These are phyloP conservation scores for Isochrysis galbana DNA, from an alignment of 78 protist species.

Conservation along the genomic window DNA sequence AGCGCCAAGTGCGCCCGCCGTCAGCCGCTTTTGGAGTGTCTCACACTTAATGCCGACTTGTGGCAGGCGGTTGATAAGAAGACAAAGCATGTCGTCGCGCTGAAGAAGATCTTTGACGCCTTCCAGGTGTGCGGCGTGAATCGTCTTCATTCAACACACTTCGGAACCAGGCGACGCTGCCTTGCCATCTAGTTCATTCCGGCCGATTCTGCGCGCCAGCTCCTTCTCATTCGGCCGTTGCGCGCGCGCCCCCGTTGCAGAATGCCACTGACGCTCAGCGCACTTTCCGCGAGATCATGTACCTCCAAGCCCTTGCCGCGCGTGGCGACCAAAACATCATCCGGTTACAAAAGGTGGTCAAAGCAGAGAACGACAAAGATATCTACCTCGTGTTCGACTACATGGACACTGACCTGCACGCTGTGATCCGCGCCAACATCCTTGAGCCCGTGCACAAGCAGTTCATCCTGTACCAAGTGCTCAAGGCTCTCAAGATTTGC, in stretches of 20 bases:
- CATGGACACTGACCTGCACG: conserved; percentile 93
- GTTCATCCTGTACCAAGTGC: conserved; percentile 91
- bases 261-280: conserved; percentile 99
- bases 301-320: conserved; percentile 71
- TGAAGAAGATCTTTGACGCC: conserved; percentile 98
- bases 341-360: conserved; percentile 79
- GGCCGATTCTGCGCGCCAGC: too few relatives aligned
- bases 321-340: conserved; percentile 89
- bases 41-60: too few relatives aligned
- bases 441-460: conserved; percentile 95
- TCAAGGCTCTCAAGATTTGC: conserved; percentile 88
- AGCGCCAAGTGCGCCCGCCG: too few relatives aligned
- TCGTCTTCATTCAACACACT: neutral
- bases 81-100: conserved; percentile 78
- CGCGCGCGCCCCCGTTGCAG: too few relatives aligned
- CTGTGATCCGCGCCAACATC: conserved; percentile 95
- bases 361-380: conserved; percentile 95
- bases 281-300: conserved; percentile 96
- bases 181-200: too few relatives aligned
- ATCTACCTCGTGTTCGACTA: conserved; percentile 95
- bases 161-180: too few relatives aligned
- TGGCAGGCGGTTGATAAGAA: neutral
- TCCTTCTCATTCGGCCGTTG: too few relatives aligned
- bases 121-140: conserved; percentile 53
- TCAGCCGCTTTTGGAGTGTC: too few relatives aligned